These are phyloP conservation scores for Epichloe glyceriae DNA, from an alignment of 2,329 filamentous ascomycete genomes.

Conservation along the genomic window DNA sequence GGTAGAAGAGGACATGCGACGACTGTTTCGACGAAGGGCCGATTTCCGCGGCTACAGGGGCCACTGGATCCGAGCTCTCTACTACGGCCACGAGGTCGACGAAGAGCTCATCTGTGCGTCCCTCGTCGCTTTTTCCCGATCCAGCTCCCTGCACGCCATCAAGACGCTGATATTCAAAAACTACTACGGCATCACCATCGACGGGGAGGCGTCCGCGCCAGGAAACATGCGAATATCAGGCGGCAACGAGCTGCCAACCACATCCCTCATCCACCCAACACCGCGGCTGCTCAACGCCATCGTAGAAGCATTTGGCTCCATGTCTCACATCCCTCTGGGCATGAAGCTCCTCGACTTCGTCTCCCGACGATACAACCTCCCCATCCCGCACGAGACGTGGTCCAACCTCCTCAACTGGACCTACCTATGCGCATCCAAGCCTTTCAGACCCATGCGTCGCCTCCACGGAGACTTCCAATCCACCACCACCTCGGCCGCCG, in stretches of 20 bases:
- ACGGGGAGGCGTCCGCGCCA: conserved; percentile 5
- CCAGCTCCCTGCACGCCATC: conserved; percentile 21
- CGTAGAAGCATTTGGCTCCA: conserved; percentile 56
- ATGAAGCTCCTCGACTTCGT: conserved; percentile 49
- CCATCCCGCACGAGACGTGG: conserved; percentile 48
- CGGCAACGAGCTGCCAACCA: conserved; percentile 26
- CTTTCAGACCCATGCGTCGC: conserved; percentile 23
- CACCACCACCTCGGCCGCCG: conserved; percentile 23
- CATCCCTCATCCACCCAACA: conserved; percentile 46
- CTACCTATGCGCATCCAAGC: conserved; percentile 38
- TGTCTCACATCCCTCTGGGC: conserved; percentile 47
- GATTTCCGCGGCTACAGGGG: conserved; percentile 13
- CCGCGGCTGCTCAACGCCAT: conserved; percentile 47
- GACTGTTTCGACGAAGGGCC: conserved; percentile 15
- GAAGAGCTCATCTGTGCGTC: conserved; percentile 28
- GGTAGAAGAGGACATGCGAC: conserved; percentile 13
- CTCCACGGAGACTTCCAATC: conserved; percentile 15
- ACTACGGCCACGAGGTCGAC: conserved; percentile 18
- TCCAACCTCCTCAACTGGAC: conserved; percentile 54
- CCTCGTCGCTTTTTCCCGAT: conserved; percentile 29
- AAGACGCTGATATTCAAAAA: conserved; percentile 19
- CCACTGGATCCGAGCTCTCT: conserved; percentile 17
- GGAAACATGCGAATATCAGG: conserved; percentile 15
- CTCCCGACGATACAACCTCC: conserved; percentile 43
- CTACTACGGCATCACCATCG: conserved; percentile 19